Conservation (phyloP, 768 basidiomycete species). For the Auricularia heimuer region DNA sequence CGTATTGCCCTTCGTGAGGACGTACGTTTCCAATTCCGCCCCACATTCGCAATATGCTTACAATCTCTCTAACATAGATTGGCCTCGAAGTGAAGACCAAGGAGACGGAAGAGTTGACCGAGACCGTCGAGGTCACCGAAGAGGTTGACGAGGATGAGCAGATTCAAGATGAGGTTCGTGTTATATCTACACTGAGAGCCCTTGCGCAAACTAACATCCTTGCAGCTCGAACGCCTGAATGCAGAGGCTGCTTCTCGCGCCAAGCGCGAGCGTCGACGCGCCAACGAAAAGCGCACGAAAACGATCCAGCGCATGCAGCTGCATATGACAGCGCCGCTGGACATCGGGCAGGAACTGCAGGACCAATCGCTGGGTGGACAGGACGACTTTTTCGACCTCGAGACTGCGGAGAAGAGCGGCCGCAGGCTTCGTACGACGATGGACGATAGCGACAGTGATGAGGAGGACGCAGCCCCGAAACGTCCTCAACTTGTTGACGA, state of each 20-base stretch:
- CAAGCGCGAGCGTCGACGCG: slow-evolving; percentile 73
- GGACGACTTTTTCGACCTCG: slow-evolving; percentile 84
- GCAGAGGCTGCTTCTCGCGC: slow-evolving; percentile 59
- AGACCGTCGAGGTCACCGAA: slow-evolving; percentile 54
- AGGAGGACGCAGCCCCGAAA: slow-evolving; percentile 29
- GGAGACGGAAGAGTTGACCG: slow-evolving; percentile 63
- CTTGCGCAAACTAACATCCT: not conserved
- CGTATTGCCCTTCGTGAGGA: slow-evolving; percentile 79
- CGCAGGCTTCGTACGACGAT: slow-evolving; percentile 30
- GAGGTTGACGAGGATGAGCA: slow-evolving; percentile 80
- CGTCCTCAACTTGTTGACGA: slow-evolving; percentile 22
- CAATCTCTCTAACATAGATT: slow-evolving; percentile 33
- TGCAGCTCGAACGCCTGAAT: slow-evolving; percentile 74
- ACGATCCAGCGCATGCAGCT: slow-evolving; percentile 93
- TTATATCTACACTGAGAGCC: not conserved
- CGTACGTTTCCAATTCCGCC: slow-evolving; percentile 32
- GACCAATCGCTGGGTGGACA: slow-evolving; percentile 68
- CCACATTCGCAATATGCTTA: slow-evolving; percentile 6
- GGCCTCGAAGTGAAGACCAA: slow-evolving; percentile 78
- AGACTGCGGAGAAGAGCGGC: slow-evolving; percentile 41
- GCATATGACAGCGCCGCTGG: slow-evolving; percentile 95
- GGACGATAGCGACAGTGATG: slow-evolving; percentile 28
- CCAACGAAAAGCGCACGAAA: slow-evolving; percentile 80
- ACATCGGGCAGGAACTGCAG: slow-evolving; percentile 81
- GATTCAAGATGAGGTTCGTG: slow-evolving; percentile 75